Conservation (phyloP, 805 yeast genomes). For the Grigorovia yakushimaensis region DNA sequence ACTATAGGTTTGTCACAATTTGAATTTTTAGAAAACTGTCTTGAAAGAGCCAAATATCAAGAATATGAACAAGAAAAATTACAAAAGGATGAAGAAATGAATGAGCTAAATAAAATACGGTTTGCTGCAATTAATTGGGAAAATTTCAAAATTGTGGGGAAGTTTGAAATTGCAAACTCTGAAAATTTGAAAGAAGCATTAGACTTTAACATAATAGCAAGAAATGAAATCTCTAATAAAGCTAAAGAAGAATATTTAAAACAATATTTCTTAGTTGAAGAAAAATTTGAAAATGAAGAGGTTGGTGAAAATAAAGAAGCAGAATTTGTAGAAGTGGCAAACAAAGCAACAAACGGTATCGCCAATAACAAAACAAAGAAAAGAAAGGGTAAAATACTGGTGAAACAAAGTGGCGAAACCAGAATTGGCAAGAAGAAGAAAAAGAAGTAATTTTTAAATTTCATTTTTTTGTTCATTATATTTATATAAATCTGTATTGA, state of each 20-base stretch:
- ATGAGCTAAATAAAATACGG: constrained; percentile 35
- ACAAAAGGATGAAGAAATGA: constrained; percentile 28
- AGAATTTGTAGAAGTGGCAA: background rate
- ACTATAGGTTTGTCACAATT: background rate
- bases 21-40: constrained; percentile 26
- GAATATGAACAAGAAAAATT: constrained; percentile 30
- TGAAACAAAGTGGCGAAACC: constrained; percentile 63
- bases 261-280: background rate
- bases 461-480: background rate
- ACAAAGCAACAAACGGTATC: background rate
- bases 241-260: background rate
- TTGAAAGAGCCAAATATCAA: constrained; percentile 46
- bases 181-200: constrained; percentile 8
- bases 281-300: background rate
- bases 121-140: constrained; percentile 84
- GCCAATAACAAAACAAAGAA: constrained; percentile 31
- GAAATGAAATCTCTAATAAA: background rate
- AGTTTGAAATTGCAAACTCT: constrained; percentile 13
- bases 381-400: constrained; percentile 31
- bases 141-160: constrained; percentile 55
- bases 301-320: background rate
- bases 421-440: constrained; percentile 30
- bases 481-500: background rate
- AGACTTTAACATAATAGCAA: constrained; percentile 7
- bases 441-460: background rate